Conservation (phyloP, 257 asterid genomes). For the Paraleonurus japonicus region DNA sequence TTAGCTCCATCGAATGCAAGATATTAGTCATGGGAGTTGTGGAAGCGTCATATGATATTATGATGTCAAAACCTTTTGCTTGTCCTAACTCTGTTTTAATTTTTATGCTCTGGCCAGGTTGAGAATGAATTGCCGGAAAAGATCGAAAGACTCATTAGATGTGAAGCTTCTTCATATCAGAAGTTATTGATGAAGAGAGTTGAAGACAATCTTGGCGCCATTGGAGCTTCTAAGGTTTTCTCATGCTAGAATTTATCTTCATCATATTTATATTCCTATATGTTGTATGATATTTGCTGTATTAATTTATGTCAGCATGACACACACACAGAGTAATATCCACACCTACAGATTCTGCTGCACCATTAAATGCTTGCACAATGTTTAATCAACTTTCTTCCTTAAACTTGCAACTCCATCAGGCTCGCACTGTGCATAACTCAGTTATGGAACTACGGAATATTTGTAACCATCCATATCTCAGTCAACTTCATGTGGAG, state of each 20-base stretch:
- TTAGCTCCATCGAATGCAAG: slow-evolving; percentile 17
- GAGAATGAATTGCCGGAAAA: slow-evolving; percentile 91
- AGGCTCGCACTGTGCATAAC: slow-evolving; percentile 96
- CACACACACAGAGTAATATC: neutral
- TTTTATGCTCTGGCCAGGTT: slow-evolving; percentile 57
- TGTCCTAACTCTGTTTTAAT: slow-evolving; percentile 20
- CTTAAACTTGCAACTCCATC: slow-evolving; percentile 28
- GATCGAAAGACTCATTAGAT: slow-evolving; percentile 92
- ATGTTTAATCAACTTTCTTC: neutral
- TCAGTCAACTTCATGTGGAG: slow-evolving; percentile 97
- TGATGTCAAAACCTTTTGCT: slow-evolving; percentile 24
- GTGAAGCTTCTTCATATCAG: slow-evolving; percentile 97
- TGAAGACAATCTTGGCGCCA: slow-evolving; percentile 96
- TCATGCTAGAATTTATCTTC: slow-evolving; percentile 16
- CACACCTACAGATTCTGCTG: slow-evolving; percentile 3
- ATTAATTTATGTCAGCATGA: slow-evolving; percentile 6
- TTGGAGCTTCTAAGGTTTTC: slow-evolving; percentile 87
- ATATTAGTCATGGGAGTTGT: slow-evolving; percentile 6
- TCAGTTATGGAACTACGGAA: slow-evolving; percentile 99
- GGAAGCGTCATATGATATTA: slow-evolving; percentile 13
- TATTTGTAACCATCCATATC: slow-evolving; percentile 98
- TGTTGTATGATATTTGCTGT: slow-evolving; percentile 10
- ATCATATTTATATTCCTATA: neutral
- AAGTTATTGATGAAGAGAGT: slow-evolving; percentile 96
- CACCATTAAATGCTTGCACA: neutral